Base-by-base conservation (phyloP, 1,139 yeast genomes). In the Yamadazyma triangularis region DNA sequence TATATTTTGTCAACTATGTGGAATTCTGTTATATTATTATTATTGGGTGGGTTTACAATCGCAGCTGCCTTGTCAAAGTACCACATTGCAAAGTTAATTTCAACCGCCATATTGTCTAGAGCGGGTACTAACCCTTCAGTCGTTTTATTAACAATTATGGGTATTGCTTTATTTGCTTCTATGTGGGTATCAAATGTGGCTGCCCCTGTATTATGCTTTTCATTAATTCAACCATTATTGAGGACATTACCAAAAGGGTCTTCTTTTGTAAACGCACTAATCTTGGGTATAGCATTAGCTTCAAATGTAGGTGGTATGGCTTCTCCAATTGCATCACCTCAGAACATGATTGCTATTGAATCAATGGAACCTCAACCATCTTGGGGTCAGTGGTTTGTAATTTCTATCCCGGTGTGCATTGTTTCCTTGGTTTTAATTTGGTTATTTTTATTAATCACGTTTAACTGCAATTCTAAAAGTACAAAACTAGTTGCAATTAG, bases 141-240 rank as follows among this genome's bases (percentile, higher is more conserved):
- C 31, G 82, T 89, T 15, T 63, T 88, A 27, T 60, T 88, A 29
- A 76, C 93, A 7, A 79, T 85, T 41, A 87, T 89, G 96, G 63
- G 73, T 29, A 91, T 89, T 30, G 87, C 96, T 0, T 66, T 88
- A 28, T 78, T 89, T 47, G 77, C 85, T 29, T 79, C 95, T 9
- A 89, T 91, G 88, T 89, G 96, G 95, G 91, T 89, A 30, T 83
- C 95, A 13, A 89, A 89, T 52, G 96, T 89, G 26, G 97, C 97
- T 2, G 91, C 96, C 0, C 97, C 97, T 0, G 96, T 89, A 2
- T 69, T 89, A 36, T 84, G 95, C 58, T 87, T 74, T 51, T 86
- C 96, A 2, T 82, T 89, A 43, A 82, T 91, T 36, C 95, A 87
- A 54, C 96, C 96, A 0, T 66, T 89, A 25, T 64, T 89, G 45